Evolutionary conservation across 306 rosid genomes (phyloP), one percentile per base, ranked within the genome.

Genomic region (Medicago arabica): DNA sequence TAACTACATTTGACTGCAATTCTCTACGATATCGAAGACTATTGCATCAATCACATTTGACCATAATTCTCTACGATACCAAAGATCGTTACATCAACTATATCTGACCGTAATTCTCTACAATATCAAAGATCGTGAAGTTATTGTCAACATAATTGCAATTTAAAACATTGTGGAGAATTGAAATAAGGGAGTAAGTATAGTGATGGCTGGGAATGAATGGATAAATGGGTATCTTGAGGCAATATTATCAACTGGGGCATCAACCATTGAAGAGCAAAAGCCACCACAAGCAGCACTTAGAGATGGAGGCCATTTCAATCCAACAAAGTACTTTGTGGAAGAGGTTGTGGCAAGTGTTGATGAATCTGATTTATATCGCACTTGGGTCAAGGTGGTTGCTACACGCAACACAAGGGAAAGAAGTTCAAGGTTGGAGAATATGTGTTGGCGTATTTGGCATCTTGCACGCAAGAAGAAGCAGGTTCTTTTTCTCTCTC

Each of bases 361-460:
- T 13, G 98, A 93, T 72, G 98, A 93, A 74, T 89, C 96, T 9
- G 98, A 93, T 78, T 78, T 93, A 18, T 85, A 93, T 74, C 89
- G 98, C 2, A 93, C 98, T 7, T 93, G 98, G 98, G 86, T 93
- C 76, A 93, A 93, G 51, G 98, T 93, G 49, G 97, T 93, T 44
- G 98, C 98, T 12, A 93, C 98, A 4, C 89, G 98, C 76, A 89
- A 91, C 77, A 88, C 92, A 9, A 93, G 96, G 13, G 98, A 93
- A 74, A 87, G 98, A 1, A 88, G 98, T 79, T 91, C 97, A 8
- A 87, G 98, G 83, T 87, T 91, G 14, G 98, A 93, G 92, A 93
- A 93, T 28, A 93, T 93, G 98, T 93, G 98, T 82, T 93, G 98
- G 98, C 92, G 98, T 59, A 93, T 93, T 84, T 93, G 98, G 98